These are phyloP conservation scores for Barnettozyma wickerhamii DNA, from an alignment of 805 yeast genomes.

Conservation along the genomic window DNA sequence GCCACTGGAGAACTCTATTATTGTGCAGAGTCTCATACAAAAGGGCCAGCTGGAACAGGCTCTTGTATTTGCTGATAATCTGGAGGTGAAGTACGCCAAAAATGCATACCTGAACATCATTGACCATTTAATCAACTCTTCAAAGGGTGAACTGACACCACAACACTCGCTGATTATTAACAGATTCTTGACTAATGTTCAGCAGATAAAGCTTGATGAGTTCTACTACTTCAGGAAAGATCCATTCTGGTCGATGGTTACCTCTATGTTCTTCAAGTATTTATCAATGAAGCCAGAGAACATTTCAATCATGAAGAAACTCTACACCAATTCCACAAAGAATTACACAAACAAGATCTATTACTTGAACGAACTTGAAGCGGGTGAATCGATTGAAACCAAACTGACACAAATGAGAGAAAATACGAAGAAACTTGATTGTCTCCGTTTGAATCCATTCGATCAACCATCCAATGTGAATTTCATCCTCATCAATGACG, in stretches of 20 bases:
- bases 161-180: slow-evolving; percentile 15
- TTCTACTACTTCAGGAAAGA: slow-evolving; percentile 4
- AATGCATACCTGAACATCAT: slow-evolving; percentile 13
- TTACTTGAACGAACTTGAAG: slow-evolving; percentile 1
- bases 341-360: slow-evolving; percentile 12
- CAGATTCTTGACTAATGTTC: slow-evolving; percentile 13
- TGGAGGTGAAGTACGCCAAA: background rate
- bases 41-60: slow-evolving; percentile 10
- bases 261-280: slow-evolving; percentile 18
- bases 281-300: slow-evolving; percentile 11
- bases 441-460: slow-evolving; percentile 18
- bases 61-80: slow-evolving; percentile 5
- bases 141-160: slow-evolving; percentile 10
- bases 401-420: background rate
- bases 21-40: slow-evolving; percentile 16
- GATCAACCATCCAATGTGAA: slow-evolving; percentile 6
- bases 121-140: slow-evolving; percentile 9
- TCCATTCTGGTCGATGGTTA: slow-evolving; percentile 20
- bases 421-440: background rate
- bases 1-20: slow-evolving; percentile 16
- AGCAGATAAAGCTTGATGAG: background rate
- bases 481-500: slow-evolving; percentile 11
- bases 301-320: slow-evolving; percentile 6
- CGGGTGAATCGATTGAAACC: slow-evolving; percentile 3
- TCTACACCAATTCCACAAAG: slow-evolving; percentile 16